Conservation (phyloP, 225 moss, liverwort and hornwort genomes). For the Pleurozium schreberi region DNA sequence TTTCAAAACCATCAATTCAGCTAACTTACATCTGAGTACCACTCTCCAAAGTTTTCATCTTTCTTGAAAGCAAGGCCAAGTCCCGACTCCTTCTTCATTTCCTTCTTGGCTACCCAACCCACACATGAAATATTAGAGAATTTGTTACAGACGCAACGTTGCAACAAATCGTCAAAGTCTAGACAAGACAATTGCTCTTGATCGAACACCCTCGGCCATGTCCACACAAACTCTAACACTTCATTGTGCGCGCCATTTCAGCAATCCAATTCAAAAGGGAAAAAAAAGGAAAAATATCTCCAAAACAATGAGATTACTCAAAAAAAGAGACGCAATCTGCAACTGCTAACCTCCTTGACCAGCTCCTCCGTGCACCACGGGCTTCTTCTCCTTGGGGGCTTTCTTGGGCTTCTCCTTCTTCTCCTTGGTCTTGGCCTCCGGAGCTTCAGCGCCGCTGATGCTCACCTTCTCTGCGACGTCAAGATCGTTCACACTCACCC, state of each 20-base stretch:
- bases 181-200: neutral
- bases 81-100: slow-evolving; percentile 64
- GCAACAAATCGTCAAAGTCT: neutral
- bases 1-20: neutral
- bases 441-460: slow-evolving; percentile 27
- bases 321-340: neutral
- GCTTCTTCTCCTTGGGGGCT: slow-evolving; percentile 44
- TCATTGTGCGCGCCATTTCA: neutral
- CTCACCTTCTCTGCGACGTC: slow-evolving; percentile 29
- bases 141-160: neutral
- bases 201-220: neutral
- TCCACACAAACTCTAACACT: neutral
- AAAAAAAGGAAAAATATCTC: too few relatives aligned
- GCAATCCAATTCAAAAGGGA: neutral
- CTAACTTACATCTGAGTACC: slow-evolving; percentile 81
- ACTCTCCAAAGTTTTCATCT: slow-evolving; percentile 74
- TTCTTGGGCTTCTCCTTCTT: slow-evolving; percentile 60
- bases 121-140: neutral
- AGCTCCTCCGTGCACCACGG: slow-evolving; percentile 20
- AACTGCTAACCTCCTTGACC: slow-evolving; percentile 7
- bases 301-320: neutral
- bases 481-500: slow-evolving; percentile 18
- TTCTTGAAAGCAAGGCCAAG: slow-evolving; percentile 76
- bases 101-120: slow-evolving; percentile 26
- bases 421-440: slow-evolving; percentile 19